Base-by-base conservation (phyloP, 257 asterid species). In the Solanum virginianum region DNA sequence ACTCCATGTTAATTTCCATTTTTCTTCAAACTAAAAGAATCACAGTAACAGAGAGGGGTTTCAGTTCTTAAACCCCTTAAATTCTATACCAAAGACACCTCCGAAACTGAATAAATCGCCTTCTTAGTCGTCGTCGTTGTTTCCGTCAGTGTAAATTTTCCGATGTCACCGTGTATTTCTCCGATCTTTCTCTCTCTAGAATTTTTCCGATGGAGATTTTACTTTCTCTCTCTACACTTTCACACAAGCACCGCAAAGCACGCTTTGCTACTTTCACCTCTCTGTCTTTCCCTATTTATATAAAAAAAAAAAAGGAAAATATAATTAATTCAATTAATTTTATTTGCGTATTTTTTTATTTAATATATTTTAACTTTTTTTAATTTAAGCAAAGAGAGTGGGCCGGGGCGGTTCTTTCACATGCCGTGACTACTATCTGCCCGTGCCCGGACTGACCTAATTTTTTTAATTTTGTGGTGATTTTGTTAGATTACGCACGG, bases 1-100 rank as follows among this genome's bases (percentile, higher is more conserved):
- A 92, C 97, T 92, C 95, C 98, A 94, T 94, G 9, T 80, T 24
- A 59, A 20, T n/a, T 11, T 86, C 16, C 56, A 75, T 45, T 7
- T 74, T 47, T 75, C 82, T 49, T 75, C 59, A 74, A 26, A n/a
- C 36, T n/a, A 45, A 49, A 72, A 74, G 36, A 45, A 45, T 45
- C 32, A 45, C 81, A n/a, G 81, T 7, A 24, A 74, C n/a, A 47
- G 22, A 45, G 60, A 22, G 17, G 49, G 18, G 18, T 12, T 45
- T 24, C 6, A 16, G 7, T 79, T 53, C 7, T 9, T 26, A 79
- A 53, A 26, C 65, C 83, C 82, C 17, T 14, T 53, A 9, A 59
- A 20, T 20, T 0, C n/a, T 0, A 54, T 16, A 63, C 79, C 83
- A 79, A 79, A 53, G 53, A 53, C 26, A 79, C 26, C 49, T 79